phyloP scores from a whole-genome alignment of 495 filamentous ascomycete species.

The Podospora anserina region DNA sequence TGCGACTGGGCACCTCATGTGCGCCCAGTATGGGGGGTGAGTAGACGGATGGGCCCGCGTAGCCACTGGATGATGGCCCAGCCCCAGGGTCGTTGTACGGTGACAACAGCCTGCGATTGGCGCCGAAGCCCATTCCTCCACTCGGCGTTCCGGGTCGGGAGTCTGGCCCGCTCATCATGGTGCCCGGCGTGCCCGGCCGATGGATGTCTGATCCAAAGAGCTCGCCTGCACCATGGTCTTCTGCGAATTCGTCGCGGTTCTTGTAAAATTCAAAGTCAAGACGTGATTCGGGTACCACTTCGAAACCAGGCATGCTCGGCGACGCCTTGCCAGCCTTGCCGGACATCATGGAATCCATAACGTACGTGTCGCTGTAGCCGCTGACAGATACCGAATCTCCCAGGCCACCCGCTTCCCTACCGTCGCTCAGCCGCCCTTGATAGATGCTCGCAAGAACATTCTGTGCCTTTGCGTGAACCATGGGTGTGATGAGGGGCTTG shows the following conservation, averaged over 20 bases:
- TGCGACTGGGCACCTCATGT: constrained; percentile 18
- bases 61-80: constrained; percentile 19
- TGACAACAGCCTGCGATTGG: constrained; percentile 18
- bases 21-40: constrained; percentile 7
- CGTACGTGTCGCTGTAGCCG: constrained; percentile 66
- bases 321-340: constrained; percentile 67
- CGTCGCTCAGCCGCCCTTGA: constrained; percentile 66
- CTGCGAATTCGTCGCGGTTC: constrained; percentile 80
- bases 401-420: constrained; percentile 46
- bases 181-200: constrained; percentile 64
- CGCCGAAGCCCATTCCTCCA: constrained; percentile 36
- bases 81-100: constrained; percentile 21
- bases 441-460: constrained; percentile 79
- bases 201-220: constrained; percentile 70
- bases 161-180: constrained; percentile 36
- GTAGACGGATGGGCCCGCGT: background rate
- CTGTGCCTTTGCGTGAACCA: constrained; percentile 89
- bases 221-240: constrained; percentile 76
- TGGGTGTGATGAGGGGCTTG: constrained; percentile 84
- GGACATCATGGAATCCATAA: constrained; percentile 76
- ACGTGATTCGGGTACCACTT: constrained; percentile 83
- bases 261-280: constrained; percentile 94
- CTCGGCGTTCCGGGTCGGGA: constrained; percentile 45
- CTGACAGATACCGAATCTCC: constrained; percentile 58
- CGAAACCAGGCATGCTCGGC: constrained; percentile 59